Percentiles rank a stretch among this genome's conserved stretches.
phyloP scores from a whole-genome alignment of 768 basidiomycete genomes.

The Hericium erinaceus region DNA sequence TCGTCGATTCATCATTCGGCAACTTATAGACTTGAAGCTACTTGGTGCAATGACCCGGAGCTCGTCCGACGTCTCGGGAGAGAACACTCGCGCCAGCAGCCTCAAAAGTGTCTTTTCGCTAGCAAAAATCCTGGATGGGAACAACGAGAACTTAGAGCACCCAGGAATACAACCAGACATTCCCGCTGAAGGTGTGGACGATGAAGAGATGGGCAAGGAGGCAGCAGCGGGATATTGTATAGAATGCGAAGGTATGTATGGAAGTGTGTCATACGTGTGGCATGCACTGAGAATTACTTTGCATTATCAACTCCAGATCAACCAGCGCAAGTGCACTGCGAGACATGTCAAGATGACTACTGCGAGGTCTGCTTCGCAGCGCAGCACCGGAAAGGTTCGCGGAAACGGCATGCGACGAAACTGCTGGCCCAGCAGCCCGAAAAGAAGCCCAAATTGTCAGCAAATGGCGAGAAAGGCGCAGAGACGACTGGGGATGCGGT shows the following conservation, averaged over 20 bases:
- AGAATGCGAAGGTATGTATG: slow-evolving; percentile 74
- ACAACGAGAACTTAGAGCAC: slow-evolving; percentile 51
- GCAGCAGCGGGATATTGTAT: slow-evolving; percentile 61
- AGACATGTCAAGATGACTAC: slow-evolving; percentile 61
- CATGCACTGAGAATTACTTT: not conserved
- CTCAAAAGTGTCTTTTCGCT: slow-evolving; percentile 29
- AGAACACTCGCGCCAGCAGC: not conserved
- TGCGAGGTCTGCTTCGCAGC: slow-evolving; percentile 84
- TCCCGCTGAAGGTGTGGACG: slow-evolving; percentile 13
- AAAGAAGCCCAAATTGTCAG: slow-evolving; percentile 14
- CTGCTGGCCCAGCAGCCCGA: slow-evolving; percentile 25
- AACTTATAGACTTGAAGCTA: not conserved
- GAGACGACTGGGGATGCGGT: slow-evolving; percentile 16
- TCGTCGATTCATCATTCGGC: not conserved
- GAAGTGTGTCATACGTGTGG: not conserved
- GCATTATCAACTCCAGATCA: slow-evolving; percentile 45
- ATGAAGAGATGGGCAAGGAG: slow-evolving; percentile 36
- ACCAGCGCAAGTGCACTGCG: slow-evolving; percentile 67
- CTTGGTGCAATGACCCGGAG: not conserved
- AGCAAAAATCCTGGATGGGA: slow-evolving; percentile 60
- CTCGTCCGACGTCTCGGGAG: not conserved
- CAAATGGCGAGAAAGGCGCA: slow-evolving; percentile 12
- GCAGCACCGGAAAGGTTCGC: slow-evolving; percentile 74
- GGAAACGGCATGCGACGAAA: slow-evolving; percentile 53
- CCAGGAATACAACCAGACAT: slow-evolving; percentile 30